phyloP scores from a whole-genome alignment of 2,329 filamentous ascomycete species.

The Fusarium humuli region DNA sequence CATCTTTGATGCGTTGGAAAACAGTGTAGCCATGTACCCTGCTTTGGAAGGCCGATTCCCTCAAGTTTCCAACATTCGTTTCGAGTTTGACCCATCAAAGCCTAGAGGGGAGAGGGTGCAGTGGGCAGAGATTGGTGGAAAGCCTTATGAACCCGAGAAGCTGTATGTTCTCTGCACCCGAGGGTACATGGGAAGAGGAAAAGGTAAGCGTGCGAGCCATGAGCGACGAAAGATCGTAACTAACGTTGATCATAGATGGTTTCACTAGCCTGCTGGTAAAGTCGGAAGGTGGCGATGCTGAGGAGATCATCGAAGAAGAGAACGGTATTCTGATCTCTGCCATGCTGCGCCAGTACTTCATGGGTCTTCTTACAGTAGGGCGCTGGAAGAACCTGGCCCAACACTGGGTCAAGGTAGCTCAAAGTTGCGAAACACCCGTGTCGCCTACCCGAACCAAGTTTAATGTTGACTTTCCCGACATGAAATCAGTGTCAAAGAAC shows the following conservation, averaged over 20 bases:
- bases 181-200: conserved; percentile 90
- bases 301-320: conserved; percentile 86
- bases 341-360: conserved; percentile 90
- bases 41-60: conserved; percentile 86
- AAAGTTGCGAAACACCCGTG: conserved; percentile 66
- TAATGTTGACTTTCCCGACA: conserved; percentile 37
- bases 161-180: conserved; percentile 81
- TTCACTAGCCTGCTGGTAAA: conserved; percentile 81
- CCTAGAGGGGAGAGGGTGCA: conserved; percentile 72
- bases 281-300: conserved; percentile 78
- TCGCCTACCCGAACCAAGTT: conserved; percentile 48
- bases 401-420: conserved; percentile 76
- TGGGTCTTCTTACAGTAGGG: conserved; percentile 83
- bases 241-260: conserved; percentile 67
- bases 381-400: conserved; percentile 80
- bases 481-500: conserved; percentile 39
- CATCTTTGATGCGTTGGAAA: conserved; percentile 84
- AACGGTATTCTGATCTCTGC: conserved; percentile 88
- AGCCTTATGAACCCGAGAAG: conserved; percentile 70
- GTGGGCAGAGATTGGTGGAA: conserved; percentile 69
- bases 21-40: conserved; percentile 82
- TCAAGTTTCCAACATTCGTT: conserved; percentile 86
- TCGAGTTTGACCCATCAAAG: conserved; percentile 75
- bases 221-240: not conserved
- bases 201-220: conserved; percentile 57